These are phyloP conservation scores for Penicillium olsonii DNA, from an alignment of 2,329 filamentous ascomycete genomes.

Conservation along the genomic window DNA sequence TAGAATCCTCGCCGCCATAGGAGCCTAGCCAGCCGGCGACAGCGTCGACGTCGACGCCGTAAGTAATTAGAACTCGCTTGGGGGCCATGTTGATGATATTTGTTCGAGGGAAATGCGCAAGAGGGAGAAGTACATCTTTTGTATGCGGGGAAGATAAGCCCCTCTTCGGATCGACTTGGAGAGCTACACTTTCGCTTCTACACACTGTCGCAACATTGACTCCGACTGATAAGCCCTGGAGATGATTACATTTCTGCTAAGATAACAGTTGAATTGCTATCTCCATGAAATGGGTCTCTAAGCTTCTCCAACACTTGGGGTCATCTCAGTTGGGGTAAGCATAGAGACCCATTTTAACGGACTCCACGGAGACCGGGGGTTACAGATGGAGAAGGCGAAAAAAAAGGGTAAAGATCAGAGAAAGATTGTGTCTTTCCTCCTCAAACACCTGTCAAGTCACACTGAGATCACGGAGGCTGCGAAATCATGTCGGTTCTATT, in stretches of 20 bases:
- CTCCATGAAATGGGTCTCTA: neutral
- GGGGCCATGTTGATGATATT: constrained; percentile 25
- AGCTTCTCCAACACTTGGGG: constrained; percentile 6
- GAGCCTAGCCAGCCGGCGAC: constrained; percentile 37
- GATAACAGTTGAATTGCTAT: too few species aligned
- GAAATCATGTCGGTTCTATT: constrained; percentile 30
- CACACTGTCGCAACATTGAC: too few species aligned
- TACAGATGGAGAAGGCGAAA: constrained; percentile 1
- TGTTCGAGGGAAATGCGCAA: too few species aligned
- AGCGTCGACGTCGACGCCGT: constrained; percentile 37
- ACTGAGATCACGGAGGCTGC: neutral
- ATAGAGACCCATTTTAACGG: constrained; percentile 1
- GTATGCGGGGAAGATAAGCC: constrained; percentile 18
- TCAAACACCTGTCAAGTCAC: constrained; percentile 7
- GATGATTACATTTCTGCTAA: neutral
- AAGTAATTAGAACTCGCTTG: constrained; percentile 31
- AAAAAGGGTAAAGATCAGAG: neutral
- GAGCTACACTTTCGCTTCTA: too few species aligned
- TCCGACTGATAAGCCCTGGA: neutral
- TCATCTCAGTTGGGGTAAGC: neutral
- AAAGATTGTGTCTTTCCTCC: neutral
- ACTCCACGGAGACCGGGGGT: constrained; percentile 6
- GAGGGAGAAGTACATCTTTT: constrained; percentile 4
- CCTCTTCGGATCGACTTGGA: neutral
- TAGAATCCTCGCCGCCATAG: constrained; percentile 36